These are phyloP conservation scores for Streptanthus diversifolius DNA, from an alignment of 345 rosid genomes.

Conservation along the genomic window DNA sequence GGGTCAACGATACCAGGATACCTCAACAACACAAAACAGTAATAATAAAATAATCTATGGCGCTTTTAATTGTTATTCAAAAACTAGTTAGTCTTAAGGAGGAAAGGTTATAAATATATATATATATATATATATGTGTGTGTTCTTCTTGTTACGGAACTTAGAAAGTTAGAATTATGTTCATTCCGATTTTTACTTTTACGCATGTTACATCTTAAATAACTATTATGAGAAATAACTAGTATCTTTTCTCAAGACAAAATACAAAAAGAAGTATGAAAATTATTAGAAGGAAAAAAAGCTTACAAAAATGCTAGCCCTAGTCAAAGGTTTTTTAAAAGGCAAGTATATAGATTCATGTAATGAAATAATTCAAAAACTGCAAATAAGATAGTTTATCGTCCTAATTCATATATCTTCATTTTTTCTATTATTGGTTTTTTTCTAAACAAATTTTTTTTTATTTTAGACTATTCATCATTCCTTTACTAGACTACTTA, in stretches of 20 bases:
- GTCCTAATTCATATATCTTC: neutral
- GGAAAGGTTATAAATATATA: too few relatives aligned
- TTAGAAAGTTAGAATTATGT: too few relatives aligned
- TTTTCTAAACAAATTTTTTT: neutral
- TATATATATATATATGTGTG: too few relatives aligned
- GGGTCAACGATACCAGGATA: neutral
- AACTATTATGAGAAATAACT: neutral
- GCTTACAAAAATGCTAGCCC: neutral
- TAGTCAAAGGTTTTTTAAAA: neutral
- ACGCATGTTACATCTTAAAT: too few relatives aligned
- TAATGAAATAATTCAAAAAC: neutral
- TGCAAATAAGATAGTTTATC: neutral
- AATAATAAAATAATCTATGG: neutral
- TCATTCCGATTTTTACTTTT: too few relatives aligned
- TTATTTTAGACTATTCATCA: neutral
- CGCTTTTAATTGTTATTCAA: neutral
- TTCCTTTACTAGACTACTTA: conserved; percentile 14
- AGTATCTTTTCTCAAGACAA: neutral
- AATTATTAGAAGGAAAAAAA: neutral
- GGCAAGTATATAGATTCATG: neutral
- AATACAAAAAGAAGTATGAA: neutral
- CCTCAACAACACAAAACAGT: neutral
- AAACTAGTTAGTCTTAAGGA: neutral
- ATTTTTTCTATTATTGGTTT: neutral
- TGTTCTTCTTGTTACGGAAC: too few relatives aligned